Conservation (phyloP, 1,139 yeast species). For the Suhomyces bokatorum region DNA sequence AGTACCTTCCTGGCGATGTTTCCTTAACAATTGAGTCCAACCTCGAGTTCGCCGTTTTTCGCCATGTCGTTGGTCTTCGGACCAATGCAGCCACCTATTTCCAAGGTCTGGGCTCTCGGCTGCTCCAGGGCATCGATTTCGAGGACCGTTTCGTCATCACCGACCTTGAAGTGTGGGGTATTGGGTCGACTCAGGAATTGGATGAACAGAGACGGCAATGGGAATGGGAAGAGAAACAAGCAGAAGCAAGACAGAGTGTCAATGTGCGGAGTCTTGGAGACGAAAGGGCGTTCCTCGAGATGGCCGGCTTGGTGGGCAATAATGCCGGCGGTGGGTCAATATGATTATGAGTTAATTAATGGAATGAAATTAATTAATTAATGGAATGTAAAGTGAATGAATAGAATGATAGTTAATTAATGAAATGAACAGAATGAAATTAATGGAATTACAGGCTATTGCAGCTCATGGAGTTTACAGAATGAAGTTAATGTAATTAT, state of each 20-base stretch:
- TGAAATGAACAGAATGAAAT: no score
- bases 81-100: conserved; percentile 30
- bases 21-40: conserved; percentile 77
- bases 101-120: conserved; percentile 25
- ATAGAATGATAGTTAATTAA: no score
- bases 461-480: no score
- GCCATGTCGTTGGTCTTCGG: conserved; percentile 52
- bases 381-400: no score
- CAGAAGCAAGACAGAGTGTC: conserved; percentile 70
- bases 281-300: conserved; percentile 80
- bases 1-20: conserved; percentile 62
- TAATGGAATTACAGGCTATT: no score
- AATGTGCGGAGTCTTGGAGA: conserved; percentile 70
- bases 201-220: conserved; percentile 74
- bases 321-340: conserved; percentile 65
- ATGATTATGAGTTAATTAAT: conserved; percentile 13
- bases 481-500: no score
- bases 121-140: conserved; percentile 37
- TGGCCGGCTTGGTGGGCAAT: conserved; percentile 88
- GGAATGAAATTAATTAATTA: no score
- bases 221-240: conserved; percentile 93
- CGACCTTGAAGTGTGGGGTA: conserved; percentile 89
- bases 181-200: conserved; percentile 75
- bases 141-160: conserved; percentile 74
- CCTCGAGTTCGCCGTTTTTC: conserved; percentile 76